These are phyloP conservation scores for Calocybe cyanea DNA, from an alignment of 768 basidiomycete species.

Conservation along the genomic window DNA sequence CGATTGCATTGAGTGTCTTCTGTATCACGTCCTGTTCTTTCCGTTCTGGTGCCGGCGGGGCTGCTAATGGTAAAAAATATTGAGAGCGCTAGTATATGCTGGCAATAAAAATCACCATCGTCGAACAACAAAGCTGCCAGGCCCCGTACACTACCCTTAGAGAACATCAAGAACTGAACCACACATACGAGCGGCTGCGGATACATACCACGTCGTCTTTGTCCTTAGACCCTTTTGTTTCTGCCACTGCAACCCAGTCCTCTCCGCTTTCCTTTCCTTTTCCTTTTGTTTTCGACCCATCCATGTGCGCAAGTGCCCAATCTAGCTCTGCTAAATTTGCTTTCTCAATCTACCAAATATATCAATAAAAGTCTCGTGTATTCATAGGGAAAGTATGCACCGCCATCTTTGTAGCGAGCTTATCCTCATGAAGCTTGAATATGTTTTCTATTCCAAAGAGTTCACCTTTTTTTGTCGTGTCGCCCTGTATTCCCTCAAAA, in stretches of 20 bases:
- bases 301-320: constrained; percentile 74
- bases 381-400: constrained; percentile 34
- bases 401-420: constrained; percentile 67
- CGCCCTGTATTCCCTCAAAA: constrained; percentile 81
- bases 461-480: constrained; percentile 70
- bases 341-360: constrained; percentile 59
- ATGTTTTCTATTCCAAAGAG: constrained; percentile 86
- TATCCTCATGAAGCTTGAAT: constrained; percentile 71
- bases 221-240: constrained; percentile 34
- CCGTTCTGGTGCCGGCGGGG: constrained; percentile 28
- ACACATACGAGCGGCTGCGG: constrained; percentile 21
- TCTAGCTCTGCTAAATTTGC: constrained; percentile 72
- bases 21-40: constrained; percentile 45
- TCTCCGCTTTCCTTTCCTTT: constrained; percentile 23
- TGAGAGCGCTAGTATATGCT: background rate
- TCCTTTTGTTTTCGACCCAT: constrained; percentile 34
- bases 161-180: too few species aligned
- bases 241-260: constrained; percentile 40
- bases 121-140: constrained; percentile 67
- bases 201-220: constrained; percentile 37
- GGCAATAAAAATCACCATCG: constrained; percentile 41
- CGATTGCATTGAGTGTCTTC: constrained; percentile 53
- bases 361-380: background rate
- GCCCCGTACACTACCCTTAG: constrained; percentile 55
- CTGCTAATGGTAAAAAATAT: constrained; percentile 18